phyloP scores from a whole-genome alignment of 2,329 filamentous ascomycete species.

The Verticillium isaacii region DNA sequence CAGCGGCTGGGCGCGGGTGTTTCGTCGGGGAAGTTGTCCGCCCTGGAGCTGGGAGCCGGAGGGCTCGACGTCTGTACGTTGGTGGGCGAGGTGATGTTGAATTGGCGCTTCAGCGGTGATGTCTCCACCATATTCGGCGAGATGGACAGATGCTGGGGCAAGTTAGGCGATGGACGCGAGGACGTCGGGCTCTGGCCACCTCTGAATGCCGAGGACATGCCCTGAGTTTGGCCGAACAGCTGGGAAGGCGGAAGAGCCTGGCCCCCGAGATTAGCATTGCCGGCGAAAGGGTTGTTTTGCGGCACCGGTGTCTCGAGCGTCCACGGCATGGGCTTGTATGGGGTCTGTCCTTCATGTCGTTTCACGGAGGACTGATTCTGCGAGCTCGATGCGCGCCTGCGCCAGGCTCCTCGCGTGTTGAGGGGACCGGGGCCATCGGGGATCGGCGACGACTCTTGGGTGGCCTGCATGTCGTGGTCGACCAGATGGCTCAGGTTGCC shows the following conservation, averaged over 20 bases:
- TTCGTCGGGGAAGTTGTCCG: background rate
- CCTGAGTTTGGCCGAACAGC: constrained; percentile 50
- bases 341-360: constrained; percentile 18
- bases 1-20: background rate
- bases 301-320: constrained; percentile 45
- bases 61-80: constrained; percentile 37
- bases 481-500: constrained; percentile 27
- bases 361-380: constrained; percentile 21
- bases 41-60: constrained; percentile 8
- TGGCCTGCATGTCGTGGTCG: constrained; percentile 34
- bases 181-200: constrained; percentile 47
- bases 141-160: constrained; percentile 38
- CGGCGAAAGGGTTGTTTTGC: constrained; percentile 43
- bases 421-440: constrained; percentile 26
- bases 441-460: constrained; percentile 29
- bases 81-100: constrained; percentile 41
- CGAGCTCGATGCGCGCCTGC: constrained; percentile 26
- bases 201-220: constrained; percentile 44
- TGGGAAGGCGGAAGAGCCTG: constrained; percentile 38
- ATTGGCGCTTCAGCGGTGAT: constrained; percentile 46
- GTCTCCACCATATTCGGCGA: constrained; percentile 40
- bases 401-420: constrained; percentile 33
- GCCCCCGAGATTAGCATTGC: constrained; percentile 24
- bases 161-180: constrained; percentile 43
- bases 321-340: constrained; percentile 17